These are phyloP conservation scores for Blastobotrys serpentis DNA, from an alignment of 1,139 yeast genomes.

Conservation along the genomic window DNA sequence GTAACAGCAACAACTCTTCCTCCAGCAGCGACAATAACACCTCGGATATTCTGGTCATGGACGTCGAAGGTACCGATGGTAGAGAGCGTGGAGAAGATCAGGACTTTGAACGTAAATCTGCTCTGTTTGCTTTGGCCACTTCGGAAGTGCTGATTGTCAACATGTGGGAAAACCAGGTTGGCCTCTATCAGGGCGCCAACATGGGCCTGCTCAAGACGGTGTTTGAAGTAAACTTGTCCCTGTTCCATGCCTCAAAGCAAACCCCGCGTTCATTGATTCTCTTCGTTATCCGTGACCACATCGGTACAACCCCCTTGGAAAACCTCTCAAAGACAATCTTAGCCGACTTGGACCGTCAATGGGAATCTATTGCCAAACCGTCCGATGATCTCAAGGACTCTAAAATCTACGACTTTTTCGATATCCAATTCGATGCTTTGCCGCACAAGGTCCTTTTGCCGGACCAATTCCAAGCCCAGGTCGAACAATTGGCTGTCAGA, in stretches of 20 bases:
- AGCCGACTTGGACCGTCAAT: conserved; percentile 69
- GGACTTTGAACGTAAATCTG: conserved; percentile 95
- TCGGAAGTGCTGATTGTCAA: conserved; percentile 88
- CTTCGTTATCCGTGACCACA: conserved; percentile 89
- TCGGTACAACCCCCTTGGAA: conserved; percentile 80
- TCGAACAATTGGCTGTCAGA: conserved; percentile 62
- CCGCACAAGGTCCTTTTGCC: conserved; percentile 84
- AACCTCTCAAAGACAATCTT: conserved; percentile 67
- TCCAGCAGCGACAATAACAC: too few relatives aligned
- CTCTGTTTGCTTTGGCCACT: conserved; percentile 89
- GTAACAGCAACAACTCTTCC: not conserved
- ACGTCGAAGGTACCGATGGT: conserved; percentile 98
- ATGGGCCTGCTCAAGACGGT: conserved; percentile 95
- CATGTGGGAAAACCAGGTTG: conserved; percentile 97
- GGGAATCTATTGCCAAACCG: conserved; percentile 79
- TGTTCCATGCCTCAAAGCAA: conserved; percentile 53
- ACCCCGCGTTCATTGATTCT: conserved; percentile 65
- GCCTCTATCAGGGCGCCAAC: conserved; percentile 95
- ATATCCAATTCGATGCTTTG: conserved; percentile 74
- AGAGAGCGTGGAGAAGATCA: conserved; percentile 98
- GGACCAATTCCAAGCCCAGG: conserved; percentile 65
- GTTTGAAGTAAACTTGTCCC: conserved; percentile 86
- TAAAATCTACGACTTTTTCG: conserved; percentile 73
- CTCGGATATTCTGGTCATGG: conserved; percentile 66
- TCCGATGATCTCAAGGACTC: conserved; percentile 45